phyloP scores from a whole-genome alignment of 106 monocot species.

The Chionographis japonica region DNA sequence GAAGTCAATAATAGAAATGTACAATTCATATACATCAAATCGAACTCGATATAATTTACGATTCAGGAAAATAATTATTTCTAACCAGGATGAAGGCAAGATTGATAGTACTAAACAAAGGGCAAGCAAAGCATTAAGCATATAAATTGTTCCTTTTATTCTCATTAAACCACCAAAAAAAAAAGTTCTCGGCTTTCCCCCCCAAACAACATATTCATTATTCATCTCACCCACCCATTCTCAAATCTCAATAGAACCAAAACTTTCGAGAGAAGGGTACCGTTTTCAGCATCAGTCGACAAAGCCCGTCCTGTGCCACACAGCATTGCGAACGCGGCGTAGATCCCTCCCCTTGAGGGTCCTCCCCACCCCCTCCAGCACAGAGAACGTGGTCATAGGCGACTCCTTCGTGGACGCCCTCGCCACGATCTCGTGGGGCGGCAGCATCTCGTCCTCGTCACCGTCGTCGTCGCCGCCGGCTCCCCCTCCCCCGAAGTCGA shows the following conservation, averaged over 20 bases:
- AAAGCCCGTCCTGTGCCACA: constrained; percentile 70
- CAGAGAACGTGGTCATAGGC: constrained; percentile 72
- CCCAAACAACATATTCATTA: neutral
- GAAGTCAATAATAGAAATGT: too few species aligned
- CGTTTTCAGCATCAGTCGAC: constrained; percentile 33
- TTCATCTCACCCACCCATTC: neutral
- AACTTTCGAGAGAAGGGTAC: neutral
- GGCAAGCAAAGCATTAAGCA: neutral
- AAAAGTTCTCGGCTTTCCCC: neutral
- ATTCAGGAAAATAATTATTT: too few species aligned
- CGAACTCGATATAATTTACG: too few species aligned
- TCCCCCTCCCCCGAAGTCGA: constrained; percentile 3
- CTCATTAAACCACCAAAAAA: neutral
- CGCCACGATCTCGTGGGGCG: constrained; percentile 84
- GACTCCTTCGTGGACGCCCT: constrained; percentile 36
- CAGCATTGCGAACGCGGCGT: constrained; percentile 66
- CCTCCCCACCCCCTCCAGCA: constrained; percentile 73
- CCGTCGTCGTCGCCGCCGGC: constrained; percentile 9
- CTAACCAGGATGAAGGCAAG: too few species aligned
- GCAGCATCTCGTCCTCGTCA: constrained; percentile 57
- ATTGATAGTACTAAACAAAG: too few species aligned
- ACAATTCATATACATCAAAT: too few species aligned
- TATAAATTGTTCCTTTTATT: neutral
- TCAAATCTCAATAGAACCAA: neutral
- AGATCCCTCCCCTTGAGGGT: constrained; percentile 79